Conservation (phyloP, 1,139 yeast genomes). For the Yamadazyma kanchanaburiensis region DNA sequence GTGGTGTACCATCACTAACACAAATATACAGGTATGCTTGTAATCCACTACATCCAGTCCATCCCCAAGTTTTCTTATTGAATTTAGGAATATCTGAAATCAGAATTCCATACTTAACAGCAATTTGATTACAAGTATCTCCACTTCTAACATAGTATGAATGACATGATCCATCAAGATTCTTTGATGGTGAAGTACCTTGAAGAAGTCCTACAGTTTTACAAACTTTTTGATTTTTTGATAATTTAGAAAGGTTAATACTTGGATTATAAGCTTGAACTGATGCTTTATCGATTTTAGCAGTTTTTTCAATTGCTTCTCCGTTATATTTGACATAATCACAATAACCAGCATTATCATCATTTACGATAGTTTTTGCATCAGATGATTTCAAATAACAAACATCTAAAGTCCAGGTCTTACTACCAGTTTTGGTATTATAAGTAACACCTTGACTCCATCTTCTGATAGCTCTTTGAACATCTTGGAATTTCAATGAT, state of each 20-base stretch:
- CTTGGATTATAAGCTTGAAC: slow-evolving; percentile 12
- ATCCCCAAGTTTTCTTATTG: slow-evolving; percentile 14
- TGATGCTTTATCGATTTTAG: slow-evolving; percentile 11
- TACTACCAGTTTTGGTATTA: slow-evolving; percentile 8
- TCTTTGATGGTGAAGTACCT: slow-evolving; percentile 6
- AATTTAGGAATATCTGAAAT: slow-evolving; percentile 7
- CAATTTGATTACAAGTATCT: slow-evolving; percentile 10
- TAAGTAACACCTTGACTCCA: slow-evolving; percentile 13
- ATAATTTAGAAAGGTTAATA: slow-evolving; percentile 8
- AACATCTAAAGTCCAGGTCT: slow-evolving; percentile 5
- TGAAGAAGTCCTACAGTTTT: slow-evolving; percentile 9
- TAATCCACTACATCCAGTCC: slow-evolving; percentile 14
- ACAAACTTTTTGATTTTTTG: slow-evolving; percentile 11
- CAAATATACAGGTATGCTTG: slow-evolving; percentile 11
- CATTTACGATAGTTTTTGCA: slow-evolving; percentile 7
- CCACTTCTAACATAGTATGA: slow-evolving; percentile 8
- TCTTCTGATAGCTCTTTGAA: slow-evolving; percentile 12
- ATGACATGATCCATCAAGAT: slow-evolving; percentile 11
- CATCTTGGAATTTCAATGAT: slow-evolving; percentile 5
- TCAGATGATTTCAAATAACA: slow-evolving; percentile 6
- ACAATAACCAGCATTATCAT: slow-evolving; percentile 10
- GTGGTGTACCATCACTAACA: slow-evolving; percentile 15
- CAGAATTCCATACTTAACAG: slow-evolving; percentile 7
- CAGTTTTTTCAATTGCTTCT: slow-evolving; percentile 5
- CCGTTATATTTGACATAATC: slow-evolving; percentile 4